Evolutionary conservation across 2,329 filamentous ascomycete genomes (phyloP).

Genomic region (Biscogniauxia sp.): DNA sequence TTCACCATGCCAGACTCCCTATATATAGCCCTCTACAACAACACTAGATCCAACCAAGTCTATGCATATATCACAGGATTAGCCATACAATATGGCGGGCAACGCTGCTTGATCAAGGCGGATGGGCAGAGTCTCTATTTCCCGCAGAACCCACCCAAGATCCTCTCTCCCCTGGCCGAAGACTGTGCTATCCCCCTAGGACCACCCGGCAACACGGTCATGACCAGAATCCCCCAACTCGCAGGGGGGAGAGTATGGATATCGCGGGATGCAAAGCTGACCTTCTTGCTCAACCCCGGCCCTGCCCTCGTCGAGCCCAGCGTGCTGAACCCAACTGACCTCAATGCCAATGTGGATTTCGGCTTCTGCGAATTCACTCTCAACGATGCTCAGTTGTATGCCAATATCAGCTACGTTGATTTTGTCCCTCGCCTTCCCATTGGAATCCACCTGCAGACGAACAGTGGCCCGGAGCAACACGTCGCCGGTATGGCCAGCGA

Average conservation of each 20-base stretch:
- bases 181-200: constrained; percentile 62
- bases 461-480: constrained; percentile 42
- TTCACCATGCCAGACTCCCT: constrained; percentile 42
- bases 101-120: constrained; percentile 38
- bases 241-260: constrained; percentile 66
- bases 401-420: constrained; percentile 66
- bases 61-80: constrained; percentile 66
- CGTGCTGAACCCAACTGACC: constrained; percentile 59
- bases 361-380: constrained; percentile 62
- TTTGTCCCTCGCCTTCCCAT: constrained; percentile 58
- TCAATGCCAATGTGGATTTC: constrained; percentile 52
- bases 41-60: constrained; percentile 50
- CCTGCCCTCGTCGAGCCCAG: constrained; percentile 66
- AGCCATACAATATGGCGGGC: constrained; percentile 45
- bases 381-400: constrained; percentile 55
- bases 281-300: constrained; percentile 63
- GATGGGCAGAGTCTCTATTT: constrained; percentile 55
- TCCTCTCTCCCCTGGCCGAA: constrained; percentile 47
- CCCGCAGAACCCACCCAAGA: constrained; percentile 49
- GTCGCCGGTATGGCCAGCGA: constrained; percentile 57
- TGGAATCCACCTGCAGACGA: constrained; percentile 46
- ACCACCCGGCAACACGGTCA: constrained; percentile 50
- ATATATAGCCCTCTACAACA: constrained; percentile 55
- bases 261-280: constrained; percentile 51
- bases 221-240: constrained; percentile 59